Percentiles rank a stretch among this genome's conserved stretches.
These are phyloP conservation scores for Dillenia turbinata DNA, from an alignment of 164 flowering plant genomes.

Conservation along the genomic window DNA sequence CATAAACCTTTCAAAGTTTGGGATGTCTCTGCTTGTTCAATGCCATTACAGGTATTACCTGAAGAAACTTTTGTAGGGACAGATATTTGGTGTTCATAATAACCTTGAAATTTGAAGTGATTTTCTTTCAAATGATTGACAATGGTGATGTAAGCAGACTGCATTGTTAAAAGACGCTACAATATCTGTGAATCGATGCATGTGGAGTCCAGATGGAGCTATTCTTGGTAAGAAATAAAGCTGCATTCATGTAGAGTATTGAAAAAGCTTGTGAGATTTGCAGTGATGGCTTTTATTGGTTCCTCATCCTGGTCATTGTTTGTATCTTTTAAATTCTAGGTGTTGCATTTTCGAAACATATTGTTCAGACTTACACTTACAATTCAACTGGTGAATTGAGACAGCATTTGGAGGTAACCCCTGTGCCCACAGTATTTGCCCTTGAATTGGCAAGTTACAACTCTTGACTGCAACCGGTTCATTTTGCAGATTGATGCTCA, in stretches of 20 bases:
- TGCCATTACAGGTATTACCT: slow-evolving; percentile 35
- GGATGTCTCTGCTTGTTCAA: slow-evolving; percentile 33
- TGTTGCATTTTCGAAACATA: slow-evolving; percentile 65
- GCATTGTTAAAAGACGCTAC: slow-evolving; percentile 38
- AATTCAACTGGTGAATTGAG: slow-evolving; percentile 45
- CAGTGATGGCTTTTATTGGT: background rate
- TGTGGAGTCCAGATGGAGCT: slow-evolving; percentile 51
- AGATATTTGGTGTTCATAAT: background rate
- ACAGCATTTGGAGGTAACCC: slow-evolving; percentile 49
- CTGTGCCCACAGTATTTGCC: background rate
- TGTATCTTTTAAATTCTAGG: slow-evolving; percentile 23
- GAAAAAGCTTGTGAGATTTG: too few species aligned
- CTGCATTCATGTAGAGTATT: too few species aligned
- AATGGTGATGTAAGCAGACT: slow-evolving; percentile 21
- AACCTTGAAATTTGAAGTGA: background rate
- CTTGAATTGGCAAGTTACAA: too few species aligned
- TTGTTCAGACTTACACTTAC: slow-evolving; percentile 52
- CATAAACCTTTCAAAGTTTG: slow-evolving; percentile 47
- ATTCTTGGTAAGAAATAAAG: slow-evolving; percentile 28
- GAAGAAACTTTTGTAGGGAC: background rate
- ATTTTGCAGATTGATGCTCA: slow-evolving; percentile 58
- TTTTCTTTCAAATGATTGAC: slow-evolving; percentile 1
- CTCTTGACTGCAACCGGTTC: background rate
- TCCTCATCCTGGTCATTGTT: background rate
- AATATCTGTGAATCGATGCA: slow-evolving; percentile 41